Percentiles rank a stretch among this genome's conserved stretches.
Evolutionary conservation across 345 rosid genomes (phyloP).

Genomic region (Trapa incisa): DNA sequence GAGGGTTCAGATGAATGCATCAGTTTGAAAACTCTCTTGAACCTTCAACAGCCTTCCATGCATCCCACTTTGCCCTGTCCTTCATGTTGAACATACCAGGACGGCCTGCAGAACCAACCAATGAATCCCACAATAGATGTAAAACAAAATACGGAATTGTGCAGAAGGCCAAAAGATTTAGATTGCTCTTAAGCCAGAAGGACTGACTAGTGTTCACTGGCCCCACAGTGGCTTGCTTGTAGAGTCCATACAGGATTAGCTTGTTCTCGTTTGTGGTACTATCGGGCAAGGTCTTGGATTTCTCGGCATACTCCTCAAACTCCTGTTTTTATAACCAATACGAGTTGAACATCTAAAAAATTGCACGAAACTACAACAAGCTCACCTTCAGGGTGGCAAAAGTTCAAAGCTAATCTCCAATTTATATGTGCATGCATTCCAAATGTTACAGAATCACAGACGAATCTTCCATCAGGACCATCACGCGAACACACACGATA

Average conservation of each 20-base stretch:
- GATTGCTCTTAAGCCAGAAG: neutral
- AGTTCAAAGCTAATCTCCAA: neutral
- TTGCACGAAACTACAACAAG: neutral
- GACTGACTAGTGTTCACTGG: conserved; percentile 13
- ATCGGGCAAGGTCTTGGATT: conserved; percentile 19
- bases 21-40: neutral
- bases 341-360: neutral
- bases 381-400: neutral
- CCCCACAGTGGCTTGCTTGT: conserved; percentile 24
- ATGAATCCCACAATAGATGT: neutral
- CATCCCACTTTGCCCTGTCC: conserved; percentile 30
- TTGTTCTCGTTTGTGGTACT: conserved; percentile 18
- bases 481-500: too few relatives aligned
- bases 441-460: neutral
- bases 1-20: neutral
- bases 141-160: too few relatives aligned
- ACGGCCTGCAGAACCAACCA: conserved; percentile 11
- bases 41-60: conserved; percentile 28
- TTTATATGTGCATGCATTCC: neutral
- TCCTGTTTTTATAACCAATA: conserved; percentile 8
- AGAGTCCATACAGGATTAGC: conserved; percentile 22
- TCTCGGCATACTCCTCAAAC: conserved; percentile 18
- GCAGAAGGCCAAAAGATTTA: neutral
- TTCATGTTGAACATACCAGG: conserved; percentile 16
- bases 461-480: too few relatives aligned